Conservation (phyloP, 192 early-diverging fungal genomes). For the Coemansia sp. region DNA sequence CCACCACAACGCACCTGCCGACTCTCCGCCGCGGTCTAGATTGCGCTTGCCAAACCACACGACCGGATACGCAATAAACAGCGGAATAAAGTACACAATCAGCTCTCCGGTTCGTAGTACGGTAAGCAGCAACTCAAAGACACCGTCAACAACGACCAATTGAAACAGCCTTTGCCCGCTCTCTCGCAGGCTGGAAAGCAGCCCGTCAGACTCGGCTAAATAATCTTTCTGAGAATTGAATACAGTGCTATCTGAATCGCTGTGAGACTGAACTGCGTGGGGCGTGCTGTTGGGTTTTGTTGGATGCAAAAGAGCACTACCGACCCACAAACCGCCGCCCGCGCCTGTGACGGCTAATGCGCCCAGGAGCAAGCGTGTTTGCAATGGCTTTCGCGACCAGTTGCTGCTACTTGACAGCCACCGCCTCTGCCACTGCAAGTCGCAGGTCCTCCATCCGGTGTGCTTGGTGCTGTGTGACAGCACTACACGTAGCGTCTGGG, state of each 20-base stretch:
- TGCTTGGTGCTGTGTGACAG: not conserved
- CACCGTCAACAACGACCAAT: conserved; percentile 15
- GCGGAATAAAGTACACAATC: conserved; percentile 68
- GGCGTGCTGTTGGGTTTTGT: not conserved
- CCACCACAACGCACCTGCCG: conserved; percentile 77
- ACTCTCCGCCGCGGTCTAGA: conserved; percentile 55
- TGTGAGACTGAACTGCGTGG: not conserved
- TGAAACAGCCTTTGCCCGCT: conserved; percentile 4
- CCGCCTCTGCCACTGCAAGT: conserved; percentile 1
- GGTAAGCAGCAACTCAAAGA: conserved; percentile 25
- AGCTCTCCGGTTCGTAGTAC: conserved; percentile 62
- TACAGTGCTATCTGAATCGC: not conserved
- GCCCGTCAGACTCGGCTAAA: not conserved
- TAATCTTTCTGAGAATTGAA: not conserved
- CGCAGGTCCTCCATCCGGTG: not conserved
- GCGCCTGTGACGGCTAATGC: not conserved
- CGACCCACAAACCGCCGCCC: not conserved
- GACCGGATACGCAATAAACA: conserved; percentile 59
- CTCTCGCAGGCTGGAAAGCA: not conserved
- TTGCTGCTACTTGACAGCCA: not conserved
- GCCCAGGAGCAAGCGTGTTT: not conserved
- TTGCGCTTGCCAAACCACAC: conserved; percentile 58
- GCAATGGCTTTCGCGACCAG: not conserved
- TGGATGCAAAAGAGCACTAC: not conserved
- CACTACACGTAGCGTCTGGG: not conserved